phyloP scores from a whole-genome alignment of 495 filamentous ascomycete species.

The Glonium stellatum region DNA sequence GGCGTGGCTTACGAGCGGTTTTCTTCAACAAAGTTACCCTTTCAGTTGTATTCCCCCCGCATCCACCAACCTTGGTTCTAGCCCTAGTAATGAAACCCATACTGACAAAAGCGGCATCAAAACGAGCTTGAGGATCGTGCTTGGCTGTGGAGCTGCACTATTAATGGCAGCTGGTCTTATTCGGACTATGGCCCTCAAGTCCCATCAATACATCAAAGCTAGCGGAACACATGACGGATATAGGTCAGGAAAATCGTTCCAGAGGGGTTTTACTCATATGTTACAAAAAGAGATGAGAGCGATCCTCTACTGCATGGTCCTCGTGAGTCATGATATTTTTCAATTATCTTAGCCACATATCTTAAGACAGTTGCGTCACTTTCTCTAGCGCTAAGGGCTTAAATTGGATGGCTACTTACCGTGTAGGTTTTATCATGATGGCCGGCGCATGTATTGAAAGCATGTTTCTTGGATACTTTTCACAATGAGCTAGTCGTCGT shows the following conservation, averaged over 20 bases:
- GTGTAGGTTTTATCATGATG: constrained; percentile 69
- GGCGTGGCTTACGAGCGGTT: constrained; percentile 75
- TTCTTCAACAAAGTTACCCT: constrained; percentile 71
- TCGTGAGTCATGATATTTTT: constrained; percentile 66
- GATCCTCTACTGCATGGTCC: constrained; percentile 60
- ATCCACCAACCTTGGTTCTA: constrained; percentile 60
- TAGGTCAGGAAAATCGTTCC: constrained; percentile 48
- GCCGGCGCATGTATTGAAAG: constrained; percentile 67
- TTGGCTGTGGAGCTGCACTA: constrained; percentile 56
- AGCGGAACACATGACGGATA: constrained; percentile 46
- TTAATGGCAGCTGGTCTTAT: constrained; percentile 58
- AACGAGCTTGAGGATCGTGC: constrained; percentile 53
- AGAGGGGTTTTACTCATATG: constrained; percentile 55
- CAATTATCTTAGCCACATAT: constrained; percentile 33
- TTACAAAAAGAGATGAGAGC: constrained; percentile 62
- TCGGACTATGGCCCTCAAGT: constrained; percentile 62
- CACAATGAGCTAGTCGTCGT: constrained; percentile 64
- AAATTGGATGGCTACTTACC: constrained; percentile 48
- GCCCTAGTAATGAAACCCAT: constrained; percentile 48
- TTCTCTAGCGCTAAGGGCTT: constrained; percentile 51
- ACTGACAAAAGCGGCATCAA: constrained; percentile 37
- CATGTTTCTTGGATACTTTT: constrained; percentile 62
- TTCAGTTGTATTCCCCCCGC: constrained; percentile 70
- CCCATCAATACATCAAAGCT: constrained; percentile 60
- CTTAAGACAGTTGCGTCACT: background rate